Evolutionary conservation across 805 yeast genomes (phyloP).

Genomic region (Naumovozyma baii): DNA sequence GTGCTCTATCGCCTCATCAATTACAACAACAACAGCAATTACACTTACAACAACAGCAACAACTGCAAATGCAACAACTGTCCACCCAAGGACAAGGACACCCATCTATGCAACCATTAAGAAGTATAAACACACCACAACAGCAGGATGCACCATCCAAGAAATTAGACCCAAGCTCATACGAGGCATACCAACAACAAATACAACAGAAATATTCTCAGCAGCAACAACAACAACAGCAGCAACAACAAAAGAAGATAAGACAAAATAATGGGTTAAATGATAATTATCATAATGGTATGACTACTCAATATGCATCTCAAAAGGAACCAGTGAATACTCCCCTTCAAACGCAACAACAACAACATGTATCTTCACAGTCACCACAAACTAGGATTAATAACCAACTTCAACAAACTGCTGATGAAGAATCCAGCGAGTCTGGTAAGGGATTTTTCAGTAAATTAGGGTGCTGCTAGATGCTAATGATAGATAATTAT

Average conservation of each 20-base stretch:
- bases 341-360: slow-evolving; percentile 10
- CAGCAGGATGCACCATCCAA: slow-evolving; percentile 22
- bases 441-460: slow-evolving; percentile 28
- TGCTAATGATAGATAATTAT: slow-evolving; percentile 12
- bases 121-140: slow-evolving; percentile 4
- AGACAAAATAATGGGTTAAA: slow-evolving; percentile 5
- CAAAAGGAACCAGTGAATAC: slow-evolving; percentile 10
- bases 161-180: slow-evolving; percentile 36
- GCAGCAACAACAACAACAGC: slow-evolving; percentile 28
- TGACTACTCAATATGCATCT: not conserved
- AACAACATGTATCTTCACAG: slow-evolving; percentile 7
- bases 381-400: not conserved
- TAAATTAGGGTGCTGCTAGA: slow-evolving; percentile 29
- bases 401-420: slow-evolving; percentile 2
- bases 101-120: not conserved
- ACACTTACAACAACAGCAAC: slow-evolving; percentile 11
- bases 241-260: slow-evolving; percentile 17
- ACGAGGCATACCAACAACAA: slow-evolving; percentile 32
- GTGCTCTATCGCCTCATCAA: slow-evolving; percentile 5
- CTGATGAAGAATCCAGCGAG: slow-evolving; percentile 13
- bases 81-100: slow-evolving; percentile 19
- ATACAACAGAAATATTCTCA: slow-evolving; percentile 30
- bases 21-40: slow-evolving; percentile 8
- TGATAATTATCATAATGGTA: not conserved
- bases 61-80: slow-evolving; percentile 14